These are phyloP conservation scores for Letharia columbiana DNA, from an alignment of 495 filamentous ascomycete species.

Conservation along the genomic window DNA sequence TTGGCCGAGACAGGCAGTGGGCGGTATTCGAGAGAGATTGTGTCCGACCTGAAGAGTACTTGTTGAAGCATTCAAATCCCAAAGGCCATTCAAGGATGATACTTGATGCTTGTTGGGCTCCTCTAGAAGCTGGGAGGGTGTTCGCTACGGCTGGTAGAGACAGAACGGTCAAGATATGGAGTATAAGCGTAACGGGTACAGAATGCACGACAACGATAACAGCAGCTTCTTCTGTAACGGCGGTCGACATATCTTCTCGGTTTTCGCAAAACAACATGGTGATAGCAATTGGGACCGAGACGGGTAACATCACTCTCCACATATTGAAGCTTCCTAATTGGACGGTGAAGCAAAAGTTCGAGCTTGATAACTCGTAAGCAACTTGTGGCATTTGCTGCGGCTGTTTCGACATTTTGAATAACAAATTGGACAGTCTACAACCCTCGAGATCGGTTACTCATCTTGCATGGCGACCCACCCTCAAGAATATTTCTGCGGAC, in stretches of 20 bases:
- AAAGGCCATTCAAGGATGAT: constrained; percentile 92
- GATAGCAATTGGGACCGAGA: constrained; percentile 58
- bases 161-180: constrained; percentile 77
- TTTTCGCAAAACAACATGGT: constrained; percentile 37
- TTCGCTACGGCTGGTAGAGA: constrained; percentile 89
- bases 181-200: constrained; percentile 29
- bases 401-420: constrained; percentile 17
- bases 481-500: constrained; percentile 17
- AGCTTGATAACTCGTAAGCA: constrained; percentile 15
- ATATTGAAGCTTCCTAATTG: constrained; percentile 35
- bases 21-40: constrained; percentile 55
- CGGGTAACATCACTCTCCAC: constrained; percentile 38
- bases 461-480: constrained; percentile 64
- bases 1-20: constrained; percentile 89
- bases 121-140: constrained; percentile 34
- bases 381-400: constrained; percentile 1
- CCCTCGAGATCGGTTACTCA: constrained; percentile 67
- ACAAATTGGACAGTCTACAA: constrained; percentile 37
- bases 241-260: constrained; percentile 55
- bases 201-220: constrained; percentile 45
- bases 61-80: constrained; percentile 51
- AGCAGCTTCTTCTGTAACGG: constrained; percentile 58
- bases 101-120: constrained; percentile 73
- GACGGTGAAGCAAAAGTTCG: constrained; percentile 35
- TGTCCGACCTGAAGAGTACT: constrained; percentile 40